Evolutionary conservation across 768 basidiomycete species (phyloP), one percentile per base, ranked within the genome.

Genomic region (Coprinellus aureogranulatus): DNA sequence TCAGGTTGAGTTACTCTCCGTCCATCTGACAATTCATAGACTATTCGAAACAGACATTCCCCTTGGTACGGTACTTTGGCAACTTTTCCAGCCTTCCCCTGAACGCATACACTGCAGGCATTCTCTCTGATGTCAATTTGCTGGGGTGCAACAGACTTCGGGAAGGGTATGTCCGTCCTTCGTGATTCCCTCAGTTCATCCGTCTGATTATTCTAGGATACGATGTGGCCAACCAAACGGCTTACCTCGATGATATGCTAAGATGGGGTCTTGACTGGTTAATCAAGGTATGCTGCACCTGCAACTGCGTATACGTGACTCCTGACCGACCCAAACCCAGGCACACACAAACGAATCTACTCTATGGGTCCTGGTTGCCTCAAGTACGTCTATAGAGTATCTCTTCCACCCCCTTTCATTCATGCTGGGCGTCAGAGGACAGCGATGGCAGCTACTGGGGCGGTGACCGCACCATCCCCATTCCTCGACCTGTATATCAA

Each of bases 181-280:
- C 12, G 31, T 48, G 3, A 47, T 16, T 34, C 22, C 51, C 40
- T 52, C 2, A 30, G 55, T 54, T 54, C 39, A 45, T 14, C 14
- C 16, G n/a, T 25, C 12, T 28, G 20, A 53, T 50, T 27, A 49
- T 16, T 11, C 20, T 53, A 88, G 90, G 89, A 16, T 97, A 94
- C 66, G 91, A 94, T 61, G 63, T 84, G 51, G 85, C 92, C 53
- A 90, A 91, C 53, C 94, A 96, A 72, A 92, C 93, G 0, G 82
- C 85, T 2, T 97, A 96, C 69, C 83, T 97, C n/a, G 95, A 97
- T 64, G 83, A 84, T 59, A 94, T 90, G 79, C 74, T 96, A 53
- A 84, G 94, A 59, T 96, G 92, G 91, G 88, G 93, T 25, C 81
- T 93, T 45, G 89, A 93, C 70, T 97, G 93, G 92, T 74, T 95